Evolutionary conservation across 2,329 filamentous ascomycete species (phyloP).

Genomic region (Fusarium acutatum): DNA sequence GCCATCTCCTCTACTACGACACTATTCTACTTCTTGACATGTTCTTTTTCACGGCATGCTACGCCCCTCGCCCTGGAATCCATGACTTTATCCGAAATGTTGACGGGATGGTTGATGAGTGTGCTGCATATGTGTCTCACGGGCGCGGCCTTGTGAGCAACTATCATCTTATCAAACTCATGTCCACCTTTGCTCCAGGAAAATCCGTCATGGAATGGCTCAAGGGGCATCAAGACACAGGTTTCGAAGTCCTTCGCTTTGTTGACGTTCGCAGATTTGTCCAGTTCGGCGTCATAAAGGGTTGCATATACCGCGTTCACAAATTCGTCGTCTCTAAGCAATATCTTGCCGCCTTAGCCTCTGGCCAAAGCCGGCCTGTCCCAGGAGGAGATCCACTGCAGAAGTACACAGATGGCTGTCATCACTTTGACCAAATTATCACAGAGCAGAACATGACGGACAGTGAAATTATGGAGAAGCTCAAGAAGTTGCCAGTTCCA

Average conservation of each 20-base stretch:
- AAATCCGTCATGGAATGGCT: constrained; percentile 90
- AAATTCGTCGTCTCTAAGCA: constrained; percentile 82
- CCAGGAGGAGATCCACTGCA: constrained; percentile 63
- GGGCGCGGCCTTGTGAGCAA: constrained; percentile 58
- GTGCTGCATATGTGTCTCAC: constrained; percentile 79
- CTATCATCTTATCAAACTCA: constrained; percentile 80
- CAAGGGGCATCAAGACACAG: constrained; percentile 72
- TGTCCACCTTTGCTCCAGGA: constrained; percentile 84
- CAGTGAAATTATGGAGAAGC: constrained; percentile 72
- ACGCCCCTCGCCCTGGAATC: constrained; percentile 81
- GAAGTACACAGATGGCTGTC: constrained; percentile 76
- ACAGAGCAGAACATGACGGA: constrained; percentile 77
- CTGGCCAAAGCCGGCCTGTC: constrained; percentile 57
- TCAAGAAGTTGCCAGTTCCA: constrained; percentile 65
- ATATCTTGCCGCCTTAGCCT: constrained; percentile 65
- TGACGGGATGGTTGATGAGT: constrained; percentile 83
- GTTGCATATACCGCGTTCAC: constrained; percentile 90
- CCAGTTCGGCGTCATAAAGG: constrained; percentile 96
- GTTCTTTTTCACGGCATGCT: constrained; percentile 93
- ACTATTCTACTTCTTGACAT: constrained; percentile 91
- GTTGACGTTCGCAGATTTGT: constrained; percentile 92
- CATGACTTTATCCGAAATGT: constrained; percentile 80
- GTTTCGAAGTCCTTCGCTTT: constrained; percentile 72
- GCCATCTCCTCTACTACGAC: constrained; percentile 92
- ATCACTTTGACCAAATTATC: constrained; percentile 84